Evolutionary conservation across 2,329 filamentous ascomycete genomes (phyloP), one percentile per base, ranked within the genome.

Genomic region (Paracamarosporium sp.): DNA sequence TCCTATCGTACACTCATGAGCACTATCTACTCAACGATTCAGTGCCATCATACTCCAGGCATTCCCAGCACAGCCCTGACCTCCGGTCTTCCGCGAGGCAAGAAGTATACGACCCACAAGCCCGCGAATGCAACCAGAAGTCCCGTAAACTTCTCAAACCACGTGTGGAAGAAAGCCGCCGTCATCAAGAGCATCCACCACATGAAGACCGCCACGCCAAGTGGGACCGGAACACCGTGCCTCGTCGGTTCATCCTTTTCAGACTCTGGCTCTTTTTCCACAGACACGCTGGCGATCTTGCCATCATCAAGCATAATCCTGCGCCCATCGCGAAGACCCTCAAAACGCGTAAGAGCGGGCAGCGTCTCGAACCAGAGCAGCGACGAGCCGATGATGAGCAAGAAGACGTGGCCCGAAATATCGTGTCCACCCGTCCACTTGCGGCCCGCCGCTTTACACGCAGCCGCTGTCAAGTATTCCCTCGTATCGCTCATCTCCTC

Each of bases 121-220:
- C 76, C 78, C 13, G 62, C 62, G 60, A 81, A 81, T 1, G 81
- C 81, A 22, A 83, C 80, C n/a, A 80, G 22, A 50, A 82, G 65
- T 0, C 81, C 81, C 15, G 81, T 83, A 50, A 82, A 79, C 89
- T 98, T 99, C 81, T 99, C 95, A 69, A 96, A 89, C 93, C 94
- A 98, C 0, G 95, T 99, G 77, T 99, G 95, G 72, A 99, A 99
- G 83, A 94, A 99, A 36, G 96, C 93, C 2, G 93, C 93, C 38
- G 95, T 99, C 95, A 99, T 99, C 60, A 98, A 83, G 74, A 99
- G 78, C 95, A 99, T 99, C 92, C 95, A 98, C 81, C 89, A 86
- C 71, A 89, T 92, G 71, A 97, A 69, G 0, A 78, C 88, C 17
- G 90, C 84, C 25, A 97, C 86, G 0, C 72, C 73, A 73, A 85